Base-by-base conservation (phyloP, 768 basidiomycete genomes). In the Lentinus brumalis region DNA sequence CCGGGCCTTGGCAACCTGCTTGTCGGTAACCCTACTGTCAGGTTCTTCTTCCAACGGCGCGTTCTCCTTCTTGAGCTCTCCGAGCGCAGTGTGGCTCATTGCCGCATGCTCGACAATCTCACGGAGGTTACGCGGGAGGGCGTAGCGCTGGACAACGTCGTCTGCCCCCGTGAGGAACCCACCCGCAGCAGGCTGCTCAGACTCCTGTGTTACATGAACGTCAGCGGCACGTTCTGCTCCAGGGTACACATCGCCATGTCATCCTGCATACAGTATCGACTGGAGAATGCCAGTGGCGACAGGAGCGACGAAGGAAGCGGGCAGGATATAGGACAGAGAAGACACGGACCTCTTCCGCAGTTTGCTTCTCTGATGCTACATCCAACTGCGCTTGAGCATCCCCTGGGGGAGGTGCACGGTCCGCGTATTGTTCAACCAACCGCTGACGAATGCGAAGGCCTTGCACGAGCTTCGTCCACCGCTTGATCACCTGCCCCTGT, bases 401-500 rank as follows among this genome's bases (percentile, higher is more conserved):
- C 18, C 26, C 39, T 14, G 12, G 18, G 41, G 50, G 51, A 3
- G n/a, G n/a, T n/a, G 53, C 63, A 6, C 63, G 62, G 15, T 67
- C 67, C 8, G 73, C 83, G 73, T 96, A 97, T 70, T 96, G 87
- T 53, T 84, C 85, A 69, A 89, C 89, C 38, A 98, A 78, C 47
- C 94, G 84, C 67, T 91, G 83, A 15, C 94, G 84, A 60, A 98
- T 91, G 39, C 92, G 84, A 49, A 98, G 80, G 3, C 96, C 97
- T 32, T 92, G 90, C 29, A 99, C 81, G 44, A 99, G 83, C 58
- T 88, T 86, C 54, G 80, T 83, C 96, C 96, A 99, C 21, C 89
- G 86, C 73, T 94, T 96, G 64, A 96, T 74, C 0, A 87, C 89
- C 39, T 87, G 84, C 53, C 94, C 94, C 65, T 91, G 83, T 59